A percentile compares a stretch with the other conserved stretches of the same genome.
phyloP scores from a whole-genome alignment of 2,329 filamentous ascomycete species.

The Helminthosporium solani region DNA sequence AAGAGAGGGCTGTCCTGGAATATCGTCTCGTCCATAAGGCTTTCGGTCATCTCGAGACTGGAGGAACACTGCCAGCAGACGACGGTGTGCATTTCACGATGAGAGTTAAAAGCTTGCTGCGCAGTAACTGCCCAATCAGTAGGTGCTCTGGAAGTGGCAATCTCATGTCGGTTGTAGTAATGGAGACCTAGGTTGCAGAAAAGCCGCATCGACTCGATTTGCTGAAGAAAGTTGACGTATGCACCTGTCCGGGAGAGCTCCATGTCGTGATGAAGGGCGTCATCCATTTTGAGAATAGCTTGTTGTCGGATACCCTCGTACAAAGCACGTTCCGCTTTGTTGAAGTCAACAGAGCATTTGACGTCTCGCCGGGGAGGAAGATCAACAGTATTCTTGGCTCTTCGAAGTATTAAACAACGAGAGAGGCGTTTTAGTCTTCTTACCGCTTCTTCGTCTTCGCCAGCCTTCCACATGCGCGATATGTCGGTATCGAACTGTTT shows the following conservation, averaged over 20 bases:
- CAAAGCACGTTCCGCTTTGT: conserved; percentile 32
- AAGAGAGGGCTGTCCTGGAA: conserved; percentile 9
- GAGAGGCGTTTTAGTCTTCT: conserved; percentile 46
- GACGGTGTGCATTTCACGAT: conserved; percentile 13
- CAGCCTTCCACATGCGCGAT: conserved; percentile 42
- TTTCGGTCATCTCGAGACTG: conserved; percentile 5
- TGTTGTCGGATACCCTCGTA: conserved; percentile 36
- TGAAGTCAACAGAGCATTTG: conserved; percentile 41
- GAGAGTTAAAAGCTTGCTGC: conserved; percentile 15
- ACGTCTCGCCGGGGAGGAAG: conserved; percentile 43
- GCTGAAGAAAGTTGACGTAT: conserved; percentile 48
- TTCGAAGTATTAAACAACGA: conserved; percentile 43
- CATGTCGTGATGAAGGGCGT: conserved; percentile 27
- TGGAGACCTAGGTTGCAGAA: conserved; percentile 51
- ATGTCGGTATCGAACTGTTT: conserved; percentile 46
- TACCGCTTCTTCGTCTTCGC: conserved; percentile 40
- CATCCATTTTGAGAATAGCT: conserved; percentile 22
- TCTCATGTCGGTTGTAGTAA: conserved; percentile 30
- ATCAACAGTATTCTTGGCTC: conserved; percentile 43
- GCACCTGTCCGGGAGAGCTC: conserved; percentile 12
- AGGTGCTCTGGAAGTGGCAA: not conserved
- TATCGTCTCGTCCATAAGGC: conserved; percentile 1
- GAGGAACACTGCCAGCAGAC: conserved; percentile 15
- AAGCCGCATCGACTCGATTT: conserved; percentile 49
- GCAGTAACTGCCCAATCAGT: conserved; percentile 9